Evolutionary conservation across 2,329 filamentous ascomycete genomes (phyloP).

Genomic region (Daldinia sp.): DNA sequence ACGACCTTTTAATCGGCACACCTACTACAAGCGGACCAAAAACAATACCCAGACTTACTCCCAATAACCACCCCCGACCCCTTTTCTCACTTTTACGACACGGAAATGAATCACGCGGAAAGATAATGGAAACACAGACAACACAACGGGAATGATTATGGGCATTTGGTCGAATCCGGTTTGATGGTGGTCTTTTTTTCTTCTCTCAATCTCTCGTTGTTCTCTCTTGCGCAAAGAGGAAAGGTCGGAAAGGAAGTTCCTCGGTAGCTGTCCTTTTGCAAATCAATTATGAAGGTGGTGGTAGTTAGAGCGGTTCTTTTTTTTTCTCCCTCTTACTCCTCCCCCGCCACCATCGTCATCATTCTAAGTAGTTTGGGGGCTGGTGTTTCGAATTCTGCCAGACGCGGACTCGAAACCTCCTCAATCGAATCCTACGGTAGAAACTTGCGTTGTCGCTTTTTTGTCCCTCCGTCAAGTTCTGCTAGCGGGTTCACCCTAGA

Average conservation of each 20-base stretch:
- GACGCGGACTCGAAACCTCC: not conserved
- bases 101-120: slow-evolving; percentile 21
- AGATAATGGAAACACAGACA: slow-evolving; percentile 11
- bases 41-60: not conserved
- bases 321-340: not conserved
- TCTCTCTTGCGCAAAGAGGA: slow-evolving; percentile 21
- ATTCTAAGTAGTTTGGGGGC: slow-evolving; percentile 23
- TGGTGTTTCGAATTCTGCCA: slow-evolving; percentile 1
- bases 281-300: slow-evolving; percentile 8
- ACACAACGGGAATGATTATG: slow-evolving; percentile 24
- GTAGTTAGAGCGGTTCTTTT: too few relatives aligned
- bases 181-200: slow-evolving; percentile 25
- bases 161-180: slow-evolving; percentile 30
- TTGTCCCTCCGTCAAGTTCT: slow-evolving; percentile 15
- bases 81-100: slow-evolving; percentile 20
- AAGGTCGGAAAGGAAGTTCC: slow-evolving; percentile 31
- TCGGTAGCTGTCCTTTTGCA: slow-evolving; percentile 31
- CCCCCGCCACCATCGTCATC: not conserved
- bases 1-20: slow-evolving; percentile 13
- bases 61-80: not conserved
- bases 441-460: slow-evolving; percentile 12
- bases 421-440: slow-evolving; percentile 1
- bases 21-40: slow-evolving; percentile 26
- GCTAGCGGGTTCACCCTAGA: slow-evolving; percentile 16
- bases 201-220: slow-evolving; percentile 4